phyloP scores from a whole-genome alignment of 192 early-diverging fungal genomes.

The Backusella liffmaniae region DNA sequence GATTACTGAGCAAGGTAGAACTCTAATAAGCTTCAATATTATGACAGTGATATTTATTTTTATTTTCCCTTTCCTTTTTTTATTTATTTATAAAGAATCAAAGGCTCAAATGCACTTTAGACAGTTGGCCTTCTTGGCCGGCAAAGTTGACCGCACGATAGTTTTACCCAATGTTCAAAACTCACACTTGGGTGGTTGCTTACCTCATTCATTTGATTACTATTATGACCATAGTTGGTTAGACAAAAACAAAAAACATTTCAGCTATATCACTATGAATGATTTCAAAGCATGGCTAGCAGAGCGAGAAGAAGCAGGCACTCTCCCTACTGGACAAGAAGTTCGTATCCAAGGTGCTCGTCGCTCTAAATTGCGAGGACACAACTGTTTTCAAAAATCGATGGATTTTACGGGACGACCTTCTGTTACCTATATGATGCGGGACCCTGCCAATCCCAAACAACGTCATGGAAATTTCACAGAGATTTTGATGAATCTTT shows the following conservation, averaged over 20 bases:
- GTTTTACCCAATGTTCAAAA: conserved; percentile 41
- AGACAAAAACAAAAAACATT: conserved; percentile 26
- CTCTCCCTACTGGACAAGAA: conserved; percentile 25
- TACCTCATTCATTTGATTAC: conserved; percentile 31
- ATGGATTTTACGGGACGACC: conserved; percentile 25
- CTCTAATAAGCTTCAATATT: neutral
- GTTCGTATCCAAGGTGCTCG: conserved; percentile 10
- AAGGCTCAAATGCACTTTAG: conserved; percentile 44
- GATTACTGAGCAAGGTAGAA: conserved; percentile 41
- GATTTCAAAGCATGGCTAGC: conserved; percentile 31
- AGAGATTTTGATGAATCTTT: neutral
- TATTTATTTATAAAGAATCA: conserved; percentile 31
- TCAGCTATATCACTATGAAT: conserved; percentile 35
- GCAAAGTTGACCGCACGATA: conserved; percentile 31
- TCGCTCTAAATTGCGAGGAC: neutral
- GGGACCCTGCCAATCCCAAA: conserved; percentile 2
- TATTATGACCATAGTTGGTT: conserved; percentile 40
- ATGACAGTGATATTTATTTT: neutral
- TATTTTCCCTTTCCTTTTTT: neutral
- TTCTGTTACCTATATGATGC: neutral
- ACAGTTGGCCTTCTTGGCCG: conserved; percentile 35
- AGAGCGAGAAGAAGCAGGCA: conserved; percentile 15
- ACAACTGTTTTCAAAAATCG: conserved; percentile 29
- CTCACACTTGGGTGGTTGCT: conserved; percentile 38
- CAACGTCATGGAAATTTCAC: conserved; percentile 9